Base-by-base conservation (phyloP, 1,284 basidiomycete genomes). In the Boletus smithii region DNA sequence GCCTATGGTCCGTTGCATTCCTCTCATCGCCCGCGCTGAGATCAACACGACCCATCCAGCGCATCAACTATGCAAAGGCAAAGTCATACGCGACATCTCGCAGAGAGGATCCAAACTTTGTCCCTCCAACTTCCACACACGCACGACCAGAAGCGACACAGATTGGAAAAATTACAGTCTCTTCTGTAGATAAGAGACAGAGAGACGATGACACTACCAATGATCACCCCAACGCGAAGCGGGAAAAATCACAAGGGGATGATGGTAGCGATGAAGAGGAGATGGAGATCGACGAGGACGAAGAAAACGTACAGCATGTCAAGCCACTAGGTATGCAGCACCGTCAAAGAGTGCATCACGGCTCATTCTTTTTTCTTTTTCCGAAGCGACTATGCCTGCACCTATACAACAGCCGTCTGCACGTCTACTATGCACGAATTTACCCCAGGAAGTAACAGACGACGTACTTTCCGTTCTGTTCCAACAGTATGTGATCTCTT, bases 211-310 rank as follows among this genome's bases (percentile, higher is more conserved):
- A 77, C 50, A 64, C 67, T 54, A 70, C 72, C 16, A 79, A 78
- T 33, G 76, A 70, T 48, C 80, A 77, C 52, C 76, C 79, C 32
- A 71, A 70, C 24, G 57, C 75, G 11, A 90, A 90, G 63, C 79
- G 83, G 51, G 88, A 88, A 63, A 87, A 80, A 58, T 70, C 74
- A 32, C 80, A 83, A 44, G 81, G 79, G 40, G 79, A 83, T 36
- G 79, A 83, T 36, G 72, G 72, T 30, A 86, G 83, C 51, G 79
- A 78, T 38, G 87, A 81, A 48, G 87, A 88, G 60, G 91, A 90
- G 64, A 89, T 90, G 82, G 88, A 91, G 65, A 88, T 92, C 60
- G 86, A 89, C 51, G 84, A 89, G 38, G 83, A 89, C 41, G 86
- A 88, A 29, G 85, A 87, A 44, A 52, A 68, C 30, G 59, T 67